Evolutionary conservation across 2,329 filamentous ascomycete species (phyloP).

Genomic region (Botryosphaeria dothidea): DNA sequence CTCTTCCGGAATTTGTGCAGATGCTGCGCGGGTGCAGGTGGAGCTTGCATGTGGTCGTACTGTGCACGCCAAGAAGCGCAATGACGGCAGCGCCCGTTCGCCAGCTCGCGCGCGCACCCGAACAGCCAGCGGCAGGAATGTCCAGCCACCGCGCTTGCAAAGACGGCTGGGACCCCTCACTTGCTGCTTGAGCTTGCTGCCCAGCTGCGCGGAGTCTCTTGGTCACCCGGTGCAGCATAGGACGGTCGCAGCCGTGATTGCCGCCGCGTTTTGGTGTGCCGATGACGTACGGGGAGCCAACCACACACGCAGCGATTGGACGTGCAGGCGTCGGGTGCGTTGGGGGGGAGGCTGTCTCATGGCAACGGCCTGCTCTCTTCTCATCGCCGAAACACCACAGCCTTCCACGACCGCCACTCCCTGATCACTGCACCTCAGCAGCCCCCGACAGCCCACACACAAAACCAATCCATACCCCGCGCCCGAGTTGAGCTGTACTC

Average conservation of each 20-base stretch:
- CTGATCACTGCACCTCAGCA: neutral
- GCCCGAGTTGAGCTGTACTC: neutral
- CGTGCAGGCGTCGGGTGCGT: neutral
- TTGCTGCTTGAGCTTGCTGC: neutral
- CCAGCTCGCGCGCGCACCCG: neutral
- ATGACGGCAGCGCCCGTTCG: neutral
- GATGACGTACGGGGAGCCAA: slow-evolving; percentile 7
- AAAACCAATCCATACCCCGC: neutral
- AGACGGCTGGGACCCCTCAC: slow-evolving; percentile 2
- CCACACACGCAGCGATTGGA: slow-evolving; percentile 11
- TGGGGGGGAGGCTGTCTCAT: slow-evolving; percentile 18
- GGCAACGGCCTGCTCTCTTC: slow-evolving; percentile 16
- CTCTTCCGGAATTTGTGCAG: neutral
- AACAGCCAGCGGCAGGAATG: neutral
- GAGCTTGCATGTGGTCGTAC: neutral
- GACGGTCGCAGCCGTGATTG: slow-evolving; percentile 19
- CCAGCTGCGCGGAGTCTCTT: neutral
- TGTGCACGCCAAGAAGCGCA: neutral
- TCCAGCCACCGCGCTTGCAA: neutral
- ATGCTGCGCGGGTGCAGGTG: neutral
- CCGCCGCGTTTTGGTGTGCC: slow-evolving; percentile 4
- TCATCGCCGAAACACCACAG: slow-evolving; percentile 13
- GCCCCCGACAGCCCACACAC: neutral
- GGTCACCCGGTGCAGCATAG: neutral
- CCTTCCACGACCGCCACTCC: slow-evolving; percentile 5